Base-by-base conservation (phyloP, 495 filamentous ascomycete species). In the Penicillium soppii region DNA sequence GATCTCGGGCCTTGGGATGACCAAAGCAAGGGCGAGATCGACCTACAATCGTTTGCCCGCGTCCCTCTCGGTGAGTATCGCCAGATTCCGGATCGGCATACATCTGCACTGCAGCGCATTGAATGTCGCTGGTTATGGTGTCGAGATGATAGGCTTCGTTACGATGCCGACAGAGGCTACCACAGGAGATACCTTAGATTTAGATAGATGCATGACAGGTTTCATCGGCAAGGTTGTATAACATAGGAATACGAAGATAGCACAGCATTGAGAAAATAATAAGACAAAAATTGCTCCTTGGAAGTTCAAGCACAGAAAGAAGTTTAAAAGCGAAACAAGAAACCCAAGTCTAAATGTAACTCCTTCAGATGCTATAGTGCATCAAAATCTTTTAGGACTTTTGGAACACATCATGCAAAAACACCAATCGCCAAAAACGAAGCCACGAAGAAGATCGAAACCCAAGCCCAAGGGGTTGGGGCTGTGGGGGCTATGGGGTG, bases 301-400 rank as follows among this genome's bases (percentile, higher is more conserved):
- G n/a, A n/a, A n/a, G n/a, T n/a, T n/a, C n/a, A n/a, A n/a, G n/a
- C n/a, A n/a, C n/a, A n/a, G 23, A 21, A 38, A 39, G 13, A 29
- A 39, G 4, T n/a, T n/a, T n/a, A 15, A 35, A 23, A 15, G 25
- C n/a, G 19, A 39, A 8, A 6, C 27, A n/a, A 27, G 7, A 19
- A 9, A 23, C 30, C 39, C 16, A 22, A n/a, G 29, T 51, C 48
- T 51, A 54, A 50, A 58, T 42, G 20, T 36, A 63, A 57, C 49
- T 54, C 59, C 44, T 50, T 44, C 52, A 22, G 30, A 61, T 61
- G 58, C 58, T 37, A 50, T 22, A 46, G 43, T 30, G 26, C 52
- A 46, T 51, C 41, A 44, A 52, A 59, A 45, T 30, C 45, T 59
- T 56, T 29, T 26, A 37, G 12, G 15, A 50, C 52, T 53, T 60